Evolutionary conservation across 176 grass and related monocot species (phyloP).

Genomic region (Eleusine coracana): DNA sequence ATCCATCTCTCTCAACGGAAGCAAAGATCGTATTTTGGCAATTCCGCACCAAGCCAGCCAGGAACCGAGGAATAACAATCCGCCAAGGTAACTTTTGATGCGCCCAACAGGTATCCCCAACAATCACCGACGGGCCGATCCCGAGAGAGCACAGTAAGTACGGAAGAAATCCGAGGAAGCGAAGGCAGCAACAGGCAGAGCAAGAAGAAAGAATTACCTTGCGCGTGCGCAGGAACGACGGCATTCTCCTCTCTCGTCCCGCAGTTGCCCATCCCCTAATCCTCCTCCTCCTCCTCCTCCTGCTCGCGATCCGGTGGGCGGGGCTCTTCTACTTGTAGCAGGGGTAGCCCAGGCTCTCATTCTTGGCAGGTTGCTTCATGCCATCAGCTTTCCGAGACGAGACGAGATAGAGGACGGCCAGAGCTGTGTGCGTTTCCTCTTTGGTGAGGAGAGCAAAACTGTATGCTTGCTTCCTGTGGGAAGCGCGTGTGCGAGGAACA

Average conservation of each 20-base stretch:
- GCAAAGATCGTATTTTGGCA: neutral
- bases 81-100: slow-evolving; percentile 34
- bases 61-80: neutral
- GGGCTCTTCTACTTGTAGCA: neutral
- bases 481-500: neutral
- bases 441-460: slow-evolving; percentile 10
- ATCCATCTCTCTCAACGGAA: neutral
- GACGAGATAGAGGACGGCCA: neutral
- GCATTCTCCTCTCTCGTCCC: neutral
- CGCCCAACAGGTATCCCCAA: slow-evolving; percentile 39
- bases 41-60: neutral
- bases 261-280: slow-evolving; percentile 3
- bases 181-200: neutral
- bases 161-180: neutral
- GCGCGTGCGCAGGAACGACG: neutral
- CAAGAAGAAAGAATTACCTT: neutral
- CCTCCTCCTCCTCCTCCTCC: slow-evolving; percentile 1
- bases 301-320: neutral
- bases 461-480: neutral
- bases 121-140: neutral
- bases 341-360: slow-evolving; percentile 56
- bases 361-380: slow-evolving; percentile 42
- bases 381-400: neutral
- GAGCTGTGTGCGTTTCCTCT: slow-evolving; percentile 4
- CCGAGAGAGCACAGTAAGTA: neutral